Conservation (phyloP, 2,329 filamentous ascomycete genomes). For the Beauveria bassiana region DNA sequence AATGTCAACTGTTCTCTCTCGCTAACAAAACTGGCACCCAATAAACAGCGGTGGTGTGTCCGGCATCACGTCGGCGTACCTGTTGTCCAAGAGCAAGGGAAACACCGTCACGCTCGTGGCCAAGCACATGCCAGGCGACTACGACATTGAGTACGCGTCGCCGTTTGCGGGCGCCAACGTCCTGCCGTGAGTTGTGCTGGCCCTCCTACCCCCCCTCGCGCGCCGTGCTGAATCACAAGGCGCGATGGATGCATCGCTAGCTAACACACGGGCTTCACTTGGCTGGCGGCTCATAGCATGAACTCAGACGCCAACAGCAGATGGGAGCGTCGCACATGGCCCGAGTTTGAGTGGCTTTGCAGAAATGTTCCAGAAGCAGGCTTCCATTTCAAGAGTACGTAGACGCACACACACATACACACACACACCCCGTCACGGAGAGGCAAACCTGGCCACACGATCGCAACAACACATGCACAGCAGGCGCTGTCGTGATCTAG, state of each 20-base stretch:
- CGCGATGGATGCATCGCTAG: neutral
- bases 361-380: conserved; percentile 67
- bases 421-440: neutral
- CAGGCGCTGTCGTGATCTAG: neutral
- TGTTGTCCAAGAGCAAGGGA: conserved; percentile 36
- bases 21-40: neutral
- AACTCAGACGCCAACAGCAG: conserved; percentile 32
- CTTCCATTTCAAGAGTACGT: conserved; percentile 65
- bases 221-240: neutral
- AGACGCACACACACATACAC: neutral
- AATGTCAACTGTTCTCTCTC: neutral
- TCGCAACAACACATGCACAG: neutral
- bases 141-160: conserved; percentile 83
- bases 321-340: conserved; percentile 60
- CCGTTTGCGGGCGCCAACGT: conserved; percentile 84
- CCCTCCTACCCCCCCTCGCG: neutral
- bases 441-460: neutral
- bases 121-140: conserved; percentile 91
- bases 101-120: conserved; percentile 61
- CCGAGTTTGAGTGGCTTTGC: conserved; percentile 51
- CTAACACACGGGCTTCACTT: neutral
- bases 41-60: conserved; percentile 38
- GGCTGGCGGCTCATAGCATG: conserved; percentile 30
- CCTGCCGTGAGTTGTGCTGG: conserved; percentile 49
- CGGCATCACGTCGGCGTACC: conserved; percentile 42